phyloP scores from a whole-genome alignment of 2,329 filamentous ascomycete genomes.

The Hypoxylon sp. region DNA sequence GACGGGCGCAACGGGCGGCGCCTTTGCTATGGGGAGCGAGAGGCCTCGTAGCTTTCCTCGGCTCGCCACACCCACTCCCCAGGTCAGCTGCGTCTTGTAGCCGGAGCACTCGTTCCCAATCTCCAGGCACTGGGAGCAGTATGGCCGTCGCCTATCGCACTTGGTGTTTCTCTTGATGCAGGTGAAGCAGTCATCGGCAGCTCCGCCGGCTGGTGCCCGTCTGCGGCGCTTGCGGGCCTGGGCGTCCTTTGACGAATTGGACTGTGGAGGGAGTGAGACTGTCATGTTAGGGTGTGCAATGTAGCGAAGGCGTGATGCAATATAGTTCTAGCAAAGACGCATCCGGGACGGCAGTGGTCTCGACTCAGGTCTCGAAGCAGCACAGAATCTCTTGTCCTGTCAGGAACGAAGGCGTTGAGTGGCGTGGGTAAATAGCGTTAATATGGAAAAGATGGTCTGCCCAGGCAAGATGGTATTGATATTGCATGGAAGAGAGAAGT shows the following conservation, averaged over 20 bases:
- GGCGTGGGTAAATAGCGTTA: slow-evolving; percentile 54
- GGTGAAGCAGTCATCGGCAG: slow-evolving; percentile 93
- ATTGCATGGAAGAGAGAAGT: slow-evolving; percentile 46
- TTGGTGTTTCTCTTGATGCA: slow-evolving; percentile 84
- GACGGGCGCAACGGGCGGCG: slow-evolving; percentile 60
- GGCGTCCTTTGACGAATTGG: slow-evolving; percentile 58
- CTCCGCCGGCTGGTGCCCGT: slow-evolving; percentile 86
- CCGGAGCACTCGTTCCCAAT: slow-evolving; percentile 92
- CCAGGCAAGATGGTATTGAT: slow-evolving; percentile 47
- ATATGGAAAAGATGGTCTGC: slow-evolving; percentile 51
- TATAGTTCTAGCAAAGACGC: slow-evolving; percentile 37
- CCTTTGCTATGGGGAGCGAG: slow-evolving; percentile 74
- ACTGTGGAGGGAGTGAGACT: slow-evolving; percentile 55
- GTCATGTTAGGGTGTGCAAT: slow-evolving; percentile 54
- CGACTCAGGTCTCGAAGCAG: slow-evolving; percentile 40
- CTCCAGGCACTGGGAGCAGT: slow-evolving; percentile 94
- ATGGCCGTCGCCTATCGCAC: slow-evolving; percentile 91
- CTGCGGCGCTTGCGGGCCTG: slow-evolving; percentile 77
- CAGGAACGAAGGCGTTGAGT: slow-evolving; percentile 48
- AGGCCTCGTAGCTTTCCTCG: slow-evolving; percentile 92
- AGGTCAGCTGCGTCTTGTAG: slow-evolving; percentile 96
- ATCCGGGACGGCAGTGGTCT: slow-evolving; percentile 35
- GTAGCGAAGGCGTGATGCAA: slow-evolving; percentile 37
- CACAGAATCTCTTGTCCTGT: slow-evolving; percentile 42
- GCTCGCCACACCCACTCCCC: slow-evolving; percentile 95